Evolutionary conservation across 2,329 filamentous ascomycete genomes (phyloP).

Genomic region (Verticillium klebahnii): DNA sequence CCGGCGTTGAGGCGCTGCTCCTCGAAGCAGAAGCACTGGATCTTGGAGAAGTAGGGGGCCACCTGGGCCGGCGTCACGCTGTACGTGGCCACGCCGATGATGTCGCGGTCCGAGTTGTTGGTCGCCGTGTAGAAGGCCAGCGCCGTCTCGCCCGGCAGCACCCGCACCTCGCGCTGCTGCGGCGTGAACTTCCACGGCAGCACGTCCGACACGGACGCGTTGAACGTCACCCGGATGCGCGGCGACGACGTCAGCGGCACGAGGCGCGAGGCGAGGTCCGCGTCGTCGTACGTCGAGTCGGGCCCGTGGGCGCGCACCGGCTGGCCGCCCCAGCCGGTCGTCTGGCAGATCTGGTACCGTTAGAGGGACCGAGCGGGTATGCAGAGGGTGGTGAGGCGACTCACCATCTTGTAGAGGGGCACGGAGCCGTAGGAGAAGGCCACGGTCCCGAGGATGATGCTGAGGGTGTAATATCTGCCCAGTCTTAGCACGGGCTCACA

Average conservation of each 20-base stretch:
- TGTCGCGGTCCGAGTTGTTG: slow-evolving; percentile 84
- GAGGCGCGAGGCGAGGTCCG: slow-evolving; percentile 70
- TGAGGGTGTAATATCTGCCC: slow-evolving; percentile 66
- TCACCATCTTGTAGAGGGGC: slow-evolving; percentile 81
- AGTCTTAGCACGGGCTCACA: slow-evolving; percentile 12
- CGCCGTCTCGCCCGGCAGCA: slow-evolving; percentile 92
- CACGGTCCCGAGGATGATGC: slow-evolving; percentile 73
- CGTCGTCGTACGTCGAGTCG: slow-evolving; percentile 37
- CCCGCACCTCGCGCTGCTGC: slow-evolving; percentile 93
- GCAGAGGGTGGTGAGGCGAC: slow-evolving; percentile 12
- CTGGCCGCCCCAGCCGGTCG: slow-evolving; percentile 88
- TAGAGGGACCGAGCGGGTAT: slow-evolving; percentile 6
- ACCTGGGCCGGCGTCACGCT: slow-evolving; percentile 95
- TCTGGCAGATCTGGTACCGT: slow-evolving; percentile 65
- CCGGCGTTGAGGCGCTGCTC: slow-evolving; percentile 91
- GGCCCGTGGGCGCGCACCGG: slow-evolving; percentile 72
- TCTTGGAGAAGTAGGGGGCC: slow-evolving; percentile 98
- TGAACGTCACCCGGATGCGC: slow-evolving; percentile 93
- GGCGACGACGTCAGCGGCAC: slow-evolving; percentile 75
- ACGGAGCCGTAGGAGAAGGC: slow-evolving; percentile 80
- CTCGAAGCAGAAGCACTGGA: slow-evolving; percentile 99
- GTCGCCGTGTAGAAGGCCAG: slow-evolving; percentile 97
- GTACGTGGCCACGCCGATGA: slow-evolving; percentile 97
- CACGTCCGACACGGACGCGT: slow-evolving; percentile 89
- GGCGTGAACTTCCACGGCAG: slow-evolving; percentile 97